Base-by-base conservation (phyloP, 345 rosid genomes). In the Aquilaria yunnanensis region DNA sequence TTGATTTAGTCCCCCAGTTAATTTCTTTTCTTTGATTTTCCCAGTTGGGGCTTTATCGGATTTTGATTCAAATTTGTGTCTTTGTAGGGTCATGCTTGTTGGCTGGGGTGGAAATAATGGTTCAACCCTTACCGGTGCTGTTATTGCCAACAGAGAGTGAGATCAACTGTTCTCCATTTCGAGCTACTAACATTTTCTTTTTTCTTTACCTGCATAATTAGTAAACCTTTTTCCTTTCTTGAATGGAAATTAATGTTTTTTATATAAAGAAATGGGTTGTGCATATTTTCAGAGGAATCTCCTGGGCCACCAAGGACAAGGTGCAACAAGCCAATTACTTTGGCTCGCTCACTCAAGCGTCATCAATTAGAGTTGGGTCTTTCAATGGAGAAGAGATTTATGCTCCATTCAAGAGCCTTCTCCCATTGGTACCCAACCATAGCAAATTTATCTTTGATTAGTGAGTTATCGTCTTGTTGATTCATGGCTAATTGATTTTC, bases 41-140 rank as follows among this genome's bases (percentile, higher is more conserved):
- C 1, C 23, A 30, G 62, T 16, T 12, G 31, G 47, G 56, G 62
- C 47, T 51, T 11, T 23, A 52, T 47, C 9, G 61, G 37, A 23
- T 60, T 37, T 56, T 31, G 30, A 10, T 57, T 51, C 4, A 41
- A 16, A 41, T 48, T 60, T 61, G n/a, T 49, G 7, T 51, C 16
- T 41, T 46, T 14, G 3, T 60, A 90, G 99, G 79, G 96, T 94
- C 61, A 80, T 94, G 97, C 96, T 94, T 57, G 99, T 86, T 48
- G 97, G 99, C 2, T 94, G 97, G 97, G 99, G 96, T 14, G 97
- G 97, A 57, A 90, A 94, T 85, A 94, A 94, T 52, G 99, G 96
- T 16, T 82, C 86, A 2, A 88, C 99, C 32, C 96, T 94, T 53
- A 94, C 96, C 12, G 97, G 86, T 49, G 99, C 83, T 62, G 82